A percentile compares a stretch with the other conserved stretches of the same genome.
phyloP scores from a whole-genome alignment of 1,139 yeast species.

The Meyerozyma athensensis region DNA sequence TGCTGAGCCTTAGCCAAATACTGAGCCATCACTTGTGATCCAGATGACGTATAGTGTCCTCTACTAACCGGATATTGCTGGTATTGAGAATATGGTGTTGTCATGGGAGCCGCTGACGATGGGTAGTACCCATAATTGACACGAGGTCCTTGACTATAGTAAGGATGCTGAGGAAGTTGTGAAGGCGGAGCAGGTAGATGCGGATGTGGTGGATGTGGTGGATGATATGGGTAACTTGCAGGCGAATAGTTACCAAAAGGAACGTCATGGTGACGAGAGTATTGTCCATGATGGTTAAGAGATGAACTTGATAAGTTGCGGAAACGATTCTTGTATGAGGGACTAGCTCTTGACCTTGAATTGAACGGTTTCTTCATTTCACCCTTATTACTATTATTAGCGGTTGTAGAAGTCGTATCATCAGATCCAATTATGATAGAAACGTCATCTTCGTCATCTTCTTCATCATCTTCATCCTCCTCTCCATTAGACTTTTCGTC shows the following conservation, averaged over 20 bases:
- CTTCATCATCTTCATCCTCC: conserved; percentile 25
- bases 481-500: conserved; percentile 4
- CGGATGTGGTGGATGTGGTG: conserved; percentile 5
- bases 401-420: conserved; percentile 26
- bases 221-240: conserved; percentile 2
- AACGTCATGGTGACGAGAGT: conserved; percentile 6
- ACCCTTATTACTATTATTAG: conserved; percentile 15
- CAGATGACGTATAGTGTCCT: conserved; percentile 40
- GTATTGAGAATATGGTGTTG: conserved; percentile 4
- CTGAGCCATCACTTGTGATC: conserved; percentile 75
- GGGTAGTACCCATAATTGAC: conserved; percentile 5
- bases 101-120: conserved; percentile 3
- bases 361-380: conserved; percentile 8
- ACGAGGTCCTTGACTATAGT: neutral
- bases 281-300: conserved; percentile 17
- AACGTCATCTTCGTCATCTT: conserved; percentile 39
- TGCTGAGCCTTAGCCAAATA: conserved; percentile 68
- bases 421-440: conserved; percentile 42
- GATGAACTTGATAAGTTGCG: conserved; percentile 25
- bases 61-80: conserved; percentile 3
- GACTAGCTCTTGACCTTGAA: conserved; percentile 5
- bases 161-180: neutral
- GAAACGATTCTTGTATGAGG: conserved; percentile 11
- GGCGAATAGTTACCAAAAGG: neutral
- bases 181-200: conserved; percentile 6